Evolutionary conservation across 75 land plant species (phyloP), one percentile per base, ranked within the genome.

Genomic region (Azolla pinnata): DNA sequence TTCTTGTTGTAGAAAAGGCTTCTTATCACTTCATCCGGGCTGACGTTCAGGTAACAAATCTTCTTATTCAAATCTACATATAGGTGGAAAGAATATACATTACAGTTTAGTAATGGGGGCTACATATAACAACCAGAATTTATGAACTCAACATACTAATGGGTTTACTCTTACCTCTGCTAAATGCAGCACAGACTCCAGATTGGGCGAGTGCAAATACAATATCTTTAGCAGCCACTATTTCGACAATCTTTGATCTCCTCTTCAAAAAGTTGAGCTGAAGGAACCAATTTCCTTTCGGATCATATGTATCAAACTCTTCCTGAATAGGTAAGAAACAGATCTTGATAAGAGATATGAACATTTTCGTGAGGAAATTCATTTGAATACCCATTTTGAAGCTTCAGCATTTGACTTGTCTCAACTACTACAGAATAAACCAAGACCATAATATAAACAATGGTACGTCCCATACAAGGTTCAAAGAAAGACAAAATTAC

Each of bases 1-100:
- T 95, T 95, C 62, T 95, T 95, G 65, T 89, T 89, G 55, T 83
- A 92, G 44, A 95, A 95, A 49, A 95, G 69, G 75, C 99, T 95
- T n/a, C 96, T 64, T 17, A 95, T 89, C 9, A 95, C 99, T 80
- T 95, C 99, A 72, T 95, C 90, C 23, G 90, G 76, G 58, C 83
- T 81, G 65, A 95, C 82, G 69, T 95, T 95, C 52, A 95, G 59
- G 64, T 80, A 89, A 69, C 99, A 95, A 71, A 95, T 83, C 57
- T 83, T 81, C 62, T 77, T 75, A 48, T 95, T n/a, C n/a, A n/a
- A n/a, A n/a, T n/a, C n/a, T n/a, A n/a, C n/a, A n/a, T n/a, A n/a
- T n/a, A n/a, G n/a, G n/a, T n/a, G n/a, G n/a, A n/a, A n/a, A n/a
- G n/a, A n/a, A n/a, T n/a, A n/a, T n/a, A n/a, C n/a, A n/a, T n/a